Evolutionary conservation across 257 asterid species (phyloP).

Genomic region (Jacaranda copaia): DNA sequence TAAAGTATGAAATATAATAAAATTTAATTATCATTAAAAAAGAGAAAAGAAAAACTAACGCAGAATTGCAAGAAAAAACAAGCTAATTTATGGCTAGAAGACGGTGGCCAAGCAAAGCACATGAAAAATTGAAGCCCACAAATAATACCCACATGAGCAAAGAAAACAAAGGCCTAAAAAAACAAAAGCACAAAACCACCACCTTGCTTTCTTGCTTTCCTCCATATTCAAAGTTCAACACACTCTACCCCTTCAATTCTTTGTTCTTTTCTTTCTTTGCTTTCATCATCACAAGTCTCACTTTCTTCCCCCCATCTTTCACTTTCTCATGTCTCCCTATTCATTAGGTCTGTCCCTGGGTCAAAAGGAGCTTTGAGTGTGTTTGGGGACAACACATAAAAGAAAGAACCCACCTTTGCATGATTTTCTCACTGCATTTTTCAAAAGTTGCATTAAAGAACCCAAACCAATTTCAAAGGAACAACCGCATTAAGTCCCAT

Average conservation of each 20-base stretch:
- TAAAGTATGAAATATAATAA: too few relatives aligned
- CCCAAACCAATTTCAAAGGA: conserved; percentile 35
- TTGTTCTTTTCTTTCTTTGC: conserved; percentile 14
- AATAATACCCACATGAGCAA: neutral
- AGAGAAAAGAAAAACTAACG: neutral
- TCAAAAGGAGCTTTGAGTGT: conserved; percentile 53
- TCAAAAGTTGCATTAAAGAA: conserved; percentile 42
- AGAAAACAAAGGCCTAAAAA: neutral
- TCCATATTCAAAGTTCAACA: conserved; percentile 5
- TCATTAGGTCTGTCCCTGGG: conserved; percentile 34
- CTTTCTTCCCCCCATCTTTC: conserved; percentile 38
- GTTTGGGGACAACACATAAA: conserved; percentile 38
- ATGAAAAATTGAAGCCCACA: neutral
- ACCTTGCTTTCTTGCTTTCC: conserved; percentile 34
- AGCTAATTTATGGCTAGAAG: too few relatives aligned
- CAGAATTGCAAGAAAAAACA: too few relatives aligned
- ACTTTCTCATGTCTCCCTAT: conserved; percentile 43
- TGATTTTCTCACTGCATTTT: conserved; percentile 31
- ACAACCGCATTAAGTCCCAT: conserved; percentile 27
- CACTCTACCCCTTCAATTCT: conserved; percentile 15
- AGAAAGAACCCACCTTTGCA: conserved; percentile 20
- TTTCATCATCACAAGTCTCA: conserved; percentile 53
- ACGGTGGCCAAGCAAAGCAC: neutral
- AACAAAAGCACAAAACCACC: conserved; percentile 24
- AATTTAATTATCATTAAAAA: neutral